A percentile compares a stretch with the other conserved stretches of the same genome.
Evolutionary conservation across 331 rosid genomes (phyloP).

Genomic region (Spiraea crenata): DNA sequence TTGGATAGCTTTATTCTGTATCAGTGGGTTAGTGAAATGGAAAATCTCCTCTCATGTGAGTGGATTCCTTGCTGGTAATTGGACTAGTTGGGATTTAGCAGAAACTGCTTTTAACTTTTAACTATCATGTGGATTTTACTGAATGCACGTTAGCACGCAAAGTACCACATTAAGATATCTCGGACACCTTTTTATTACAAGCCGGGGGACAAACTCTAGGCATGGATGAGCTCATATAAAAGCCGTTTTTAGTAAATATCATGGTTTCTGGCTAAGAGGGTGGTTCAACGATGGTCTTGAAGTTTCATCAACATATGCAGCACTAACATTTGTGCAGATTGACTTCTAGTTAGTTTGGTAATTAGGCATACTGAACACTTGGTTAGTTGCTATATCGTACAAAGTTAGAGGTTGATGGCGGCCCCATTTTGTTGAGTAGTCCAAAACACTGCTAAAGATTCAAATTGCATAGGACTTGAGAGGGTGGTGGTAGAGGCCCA

Average conservation of each 20-base stretch:
- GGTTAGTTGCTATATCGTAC: too few relatives aligned
- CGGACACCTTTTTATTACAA: too few relatives aligned
- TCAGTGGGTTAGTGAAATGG: not conserved
- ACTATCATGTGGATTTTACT: too few relatives aligned
- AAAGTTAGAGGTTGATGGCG: too few relatives aligned
- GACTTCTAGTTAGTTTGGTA: not conserved
- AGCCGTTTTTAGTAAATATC: too few relatives aligned
- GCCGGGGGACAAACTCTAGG: too few relatives aligned
- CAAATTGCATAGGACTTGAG: not conserved
- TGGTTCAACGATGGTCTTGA: not conserved
- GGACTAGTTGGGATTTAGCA: not conserved
- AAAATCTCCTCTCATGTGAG: not conserved
- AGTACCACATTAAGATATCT: too few relatives aligned
- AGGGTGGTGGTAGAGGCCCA: not conserved
- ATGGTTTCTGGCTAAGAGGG: not conserved
- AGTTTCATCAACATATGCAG: not conserved
- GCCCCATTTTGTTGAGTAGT: not conserved
- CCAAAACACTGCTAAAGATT: not conserved
- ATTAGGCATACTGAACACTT: too few relatives aligned
- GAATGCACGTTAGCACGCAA: too few relatives aligned
- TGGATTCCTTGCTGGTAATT: not conserved
- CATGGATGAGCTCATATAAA: too few relatives aligned
- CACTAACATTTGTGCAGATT: not conserved
- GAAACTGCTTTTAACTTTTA: too few relatives aligned
- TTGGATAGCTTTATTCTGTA: conserved; percentile 7